These are phyloP conservation scores for Ploettnerulaceae sp. DNA, from an alignment of 2,329 filamentous ascomycete species.

Conservation along the genomic window DNA sequence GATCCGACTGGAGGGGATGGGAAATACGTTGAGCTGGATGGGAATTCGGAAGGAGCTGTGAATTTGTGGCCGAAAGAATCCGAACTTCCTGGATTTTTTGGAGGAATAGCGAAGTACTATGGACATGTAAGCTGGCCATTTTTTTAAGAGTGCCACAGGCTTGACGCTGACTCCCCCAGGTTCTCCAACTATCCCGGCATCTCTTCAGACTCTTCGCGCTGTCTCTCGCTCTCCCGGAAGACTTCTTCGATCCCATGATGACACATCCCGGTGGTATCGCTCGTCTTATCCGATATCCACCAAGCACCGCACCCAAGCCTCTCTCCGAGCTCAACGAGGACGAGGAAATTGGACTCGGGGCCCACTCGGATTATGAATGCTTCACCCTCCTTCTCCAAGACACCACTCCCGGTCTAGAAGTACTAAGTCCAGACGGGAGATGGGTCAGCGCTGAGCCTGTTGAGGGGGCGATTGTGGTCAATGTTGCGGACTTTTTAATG, in stretches of 20 bases:
- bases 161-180: constrained; percentile 10
- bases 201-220: constrained; percentile 37
- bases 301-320: constrained; percentile 34
- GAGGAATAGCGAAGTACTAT: constrained; percentile 31
- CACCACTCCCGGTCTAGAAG: constrained; percentile 46
- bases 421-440: constrained; percentile 42
- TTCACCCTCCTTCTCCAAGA: constrained; percentile 53
- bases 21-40: constrained; percentile 33
- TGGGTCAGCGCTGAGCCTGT: constrained; percentile 44
- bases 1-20: constrained; percentile 32
- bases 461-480: constrained; percentile 46
- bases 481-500: constrained; percentile 46
- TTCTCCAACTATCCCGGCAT: constrained; percentile 37
- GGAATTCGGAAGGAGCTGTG: constrained; percentile 20
- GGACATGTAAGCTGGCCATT: constrained; percentile 18
- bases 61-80: constrained; percentile 31
- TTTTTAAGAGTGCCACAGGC: not conserved
- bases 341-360: constrained; percentile 37
- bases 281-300: constrained; percentile 47
- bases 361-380: constrained; percentile 52
- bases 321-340: constrained; percentile 27
- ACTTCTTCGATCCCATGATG: constrained; percentile 39
- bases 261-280: constrained; percentile 42
- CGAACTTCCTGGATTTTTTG: constrained; percentile 30
- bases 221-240: constrained; percentile 38